Evolutionary conservation across 2,329 filamentous ascomycete genomes (phyloP).

Genomic region (Pestalotiopsis sp.): DNA sequence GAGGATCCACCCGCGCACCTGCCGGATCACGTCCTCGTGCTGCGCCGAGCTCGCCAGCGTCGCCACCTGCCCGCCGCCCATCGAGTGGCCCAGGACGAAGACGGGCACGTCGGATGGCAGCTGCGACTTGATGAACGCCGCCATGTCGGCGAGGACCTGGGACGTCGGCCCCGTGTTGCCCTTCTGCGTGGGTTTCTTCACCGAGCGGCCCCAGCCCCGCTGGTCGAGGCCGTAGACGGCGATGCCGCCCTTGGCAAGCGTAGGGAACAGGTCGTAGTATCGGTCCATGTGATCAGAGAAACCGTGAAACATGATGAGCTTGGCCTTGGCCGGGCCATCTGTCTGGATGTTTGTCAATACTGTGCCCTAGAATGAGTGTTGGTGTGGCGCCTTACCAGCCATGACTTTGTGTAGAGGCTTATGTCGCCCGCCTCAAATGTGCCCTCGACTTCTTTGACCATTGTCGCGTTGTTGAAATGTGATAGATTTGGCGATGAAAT

Average conservation of each 20-base stretch:
- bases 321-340: constrained; percentile 62
- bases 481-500: background rate
- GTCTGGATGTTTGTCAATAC: constrained; percentile 44
- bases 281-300: constrained; percentile 85
- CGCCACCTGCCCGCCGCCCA: constrained; percentile 82
- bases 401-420: constrained; percentile 60
- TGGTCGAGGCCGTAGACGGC: constrained; percentile 82
- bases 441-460: constrained; percentile 51
- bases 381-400: constrained; percentile 46
- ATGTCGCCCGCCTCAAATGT: constrained; percentile 47
- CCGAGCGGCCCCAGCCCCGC: constrained; percentile 83
- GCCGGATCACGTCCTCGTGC: constrained; percentile 57
- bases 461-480: constrained; percentile 23
- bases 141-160: constrained; percentile 77
- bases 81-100: constrained; percentile 88
- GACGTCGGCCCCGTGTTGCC: constrained; percentile 76
- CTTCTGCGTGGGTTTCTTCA: constrained; percentile 60
- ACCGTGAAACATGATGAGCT: constrained; percentile 83
- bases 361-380: background rate
- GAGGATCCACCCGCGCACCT: constrained; percentile 73
- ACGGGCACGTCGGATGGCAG: constrained; percentile 59
- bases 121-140: constrained; percentile 69
- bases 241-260: constrained; percentile 72
- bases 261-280: constrained; percentile 75
- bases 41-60: constrained; percentile 55